Conservation (phyloP, 495 filamentous ascomycete species). For the Podospora didyma region DNA sequence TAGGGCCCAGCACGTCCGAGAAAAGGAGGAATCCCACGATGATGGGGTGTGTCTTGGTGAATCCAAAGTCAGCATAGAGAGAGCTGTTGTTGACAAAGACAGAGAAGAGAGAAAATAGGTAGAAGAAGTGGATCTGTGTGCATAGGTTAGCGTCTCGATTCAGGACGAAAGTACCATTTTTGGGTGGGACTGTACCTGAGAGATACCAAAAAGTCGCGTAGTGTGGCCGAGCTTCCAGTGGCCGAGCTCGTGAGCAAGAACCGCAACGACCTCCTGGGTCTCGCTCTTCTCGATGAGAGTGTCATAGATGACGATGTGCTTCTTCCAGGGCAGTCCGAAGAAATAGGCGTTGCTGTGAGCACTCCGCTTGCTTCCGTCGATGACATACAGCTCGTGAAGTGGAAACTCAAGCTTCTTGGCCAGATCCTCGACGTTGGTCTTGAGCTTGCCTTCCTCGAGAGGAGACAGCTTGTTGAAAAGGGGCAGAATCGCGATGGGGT, state of each 20-base stretch:
- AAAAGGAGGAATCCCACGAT: slow-evolving; percentile 96
- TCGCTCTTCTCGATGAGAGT: slow-evolving; percentile 94
- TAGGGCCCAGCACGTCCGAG: slow-evolving; percentile 85
- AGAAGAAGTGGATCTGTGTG: slow-evolving; percentile 74
- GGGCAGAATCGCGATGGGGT: slow-evolving; percentile 89
- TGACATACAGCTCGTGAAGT: slow-evolving; percentile 84
- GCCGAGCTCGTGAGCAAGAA: slow-evolving; percentile 91
- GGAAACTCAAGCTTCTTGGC: slow-evolving; percentile 87
- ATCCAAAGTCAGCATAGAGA: slow-evolving; percentile 86
- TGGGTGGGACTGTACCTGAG: slow-evolving; percentile 56
- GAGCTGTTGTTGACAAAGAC: slow-evolving; percentile 95
- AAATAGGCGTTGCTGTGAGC: slow-evolving; percentile 99
- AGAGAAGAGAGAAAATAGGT: slow-evolving; percentile 93
- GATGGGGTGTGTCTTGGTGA: slow-evolving; percentile 78
- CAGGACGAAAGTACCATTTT: not conserved
- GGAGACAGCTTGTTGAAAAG: slow-evolving; percentile 98
- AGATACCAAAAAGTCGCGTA: slow-evolving; percentile 83
- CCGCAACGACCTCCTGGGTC: slow-evolving; percentile 86
- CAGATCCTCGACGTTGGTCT: slow-evolving; percentile 80
- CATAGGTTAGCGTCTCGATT: not conserved
- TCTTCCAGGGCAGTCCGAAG: slow-evolving; percentile 97
- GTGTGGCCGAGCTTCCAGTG: slow-evolving; percentile 97
- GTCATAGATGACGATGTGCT: slow-evolving; percentile 99
- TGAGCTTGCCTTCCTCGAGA: slow-evolving; percentile 78
- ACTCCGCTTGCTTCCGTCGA: slow-evolving; percentile 95